Base-by-base conservation (phyloP, 2,329 filamentous ascomycete species). In the Boeremia exigua region DNA sequence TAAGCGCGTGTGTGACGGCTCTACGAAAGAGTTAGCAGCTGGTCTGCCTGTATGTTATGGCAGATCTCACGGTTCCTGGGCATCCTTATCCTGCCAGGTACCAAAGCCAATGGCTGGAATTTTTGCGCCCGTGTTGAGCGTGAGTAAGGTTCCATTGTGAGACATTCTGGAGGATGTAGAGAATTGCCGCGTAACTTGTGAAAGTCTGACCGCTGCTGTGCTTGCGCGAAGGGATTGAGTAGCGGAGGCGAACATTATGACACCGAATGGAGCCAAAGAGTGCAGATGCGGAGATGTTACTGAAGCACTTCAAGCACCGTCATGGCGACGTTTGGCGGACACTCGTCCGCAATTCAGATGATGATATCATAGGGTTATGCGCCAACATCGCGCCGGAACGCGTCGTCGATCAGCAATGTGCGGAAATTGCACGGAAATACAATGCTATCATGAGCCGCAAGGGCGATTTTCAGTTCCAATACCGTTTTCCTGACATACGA, bases 41-140 rank as follows among this genome's bases (percentile, higher is more conserved):
- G 12, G 7, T 14, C 14, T 12, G 12, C 4, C 25, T 25, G 37
- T 39, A n/a, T 10, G 11, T 25, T 30, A 6, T 12, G 6, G n/a
- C 10, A 27, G 12, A 6, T 34, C 61, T 27, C 48, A 65, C 62
- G 64, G 63, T 48, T 74, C 66, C 34, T 71, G 69, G 3, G 68
- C 65, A 2, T 70, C 67, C 44, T 64, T 67, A 32, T 69, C 68
- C 48, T 73, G 69, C 68, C 69, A 72, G 2, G 69, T 72, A 12
- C 69, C 69, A 40, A 92, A 82, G 54, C 89, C 89, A 66, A 93
- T 77, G 68, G 86, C 86, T 52, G 89, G 88, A 57, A 95, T 94
- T 76, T 90, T 86, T 74, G 84, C 88, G 50, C 90, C 90, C 47
- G 87, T 88, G 69, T 86, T 84, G 69, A 86, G 84, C 39, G 79